Evolutionary conservation across 331 rosid genomes (phyloP).

Genomic region (Arachis monticola): DNA sequence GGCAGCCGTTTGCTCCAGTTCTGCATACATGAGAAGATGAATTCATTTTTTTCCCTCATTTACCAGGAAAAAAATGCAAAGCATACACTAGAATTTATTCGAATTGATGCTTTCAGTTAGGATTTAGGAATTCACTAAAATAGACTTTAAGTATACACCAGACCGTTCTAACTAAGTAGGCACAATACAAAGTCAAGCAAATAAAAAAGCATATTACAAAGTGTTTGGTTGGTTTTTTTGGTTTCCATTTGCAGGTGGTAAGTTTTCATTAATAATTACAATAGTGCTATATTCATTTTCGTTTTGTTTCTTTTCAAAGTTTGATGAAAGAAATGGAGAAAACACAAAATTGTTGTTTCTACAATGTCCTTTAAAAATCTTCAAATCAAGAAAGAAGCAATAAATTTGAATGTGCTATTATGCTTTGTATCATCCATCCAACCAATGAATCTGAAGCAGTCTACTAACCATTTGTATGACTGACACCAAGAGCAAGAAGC

Average conservation of each 20-base stretch:
- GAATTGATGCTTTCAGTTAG: constrained; percentile 32
- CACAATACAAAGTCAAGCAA: constrained; percentile 17
- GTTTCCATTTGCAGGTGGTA: neutral
- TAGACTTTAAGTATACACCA: constrained; percentile 5
- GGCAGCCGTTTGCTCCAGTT: constrained; percentile 90
- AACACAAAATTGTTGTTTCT: neutral
- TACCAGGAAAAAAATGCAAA: constrained; percentile 23
- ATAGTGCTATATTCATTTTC: neutral
- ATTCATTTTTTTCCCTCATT: constrained; percentile 6
- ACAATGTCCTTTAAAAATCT: neutral
- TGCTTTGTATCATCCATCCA: constrained; percentile 20
- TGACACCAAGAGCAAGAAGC: constrained; percentile 99
- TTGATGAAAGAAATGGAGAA: neutral
- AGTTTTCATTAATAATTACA: neutral
- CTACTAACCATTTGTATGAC: constrained; percentile 96
- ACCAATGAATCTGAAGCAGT: constrained; percentile 25
- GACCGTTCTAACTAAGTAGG: constrained; percentile 3
- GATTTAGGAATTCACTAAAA: constrained; percentile 26
- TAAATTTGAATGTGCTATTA: constrained; percentile 15
- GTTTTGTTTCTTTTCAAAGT: neutral
- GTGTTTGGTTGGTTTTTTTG: neutral
- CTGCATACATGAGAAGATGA: constrained; percentile 55
- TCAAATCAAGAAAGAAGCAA: constrained; percentile 6
- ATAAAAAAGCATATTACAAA: constrained; percentile 8
- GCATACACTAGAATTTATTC: constrained; percentile 26